These are phyloP conservation scores for Spinellus fusiger DNA, from an alignment of 192 early-diverging fungal species.

Conservation along the genomic window DNA sequence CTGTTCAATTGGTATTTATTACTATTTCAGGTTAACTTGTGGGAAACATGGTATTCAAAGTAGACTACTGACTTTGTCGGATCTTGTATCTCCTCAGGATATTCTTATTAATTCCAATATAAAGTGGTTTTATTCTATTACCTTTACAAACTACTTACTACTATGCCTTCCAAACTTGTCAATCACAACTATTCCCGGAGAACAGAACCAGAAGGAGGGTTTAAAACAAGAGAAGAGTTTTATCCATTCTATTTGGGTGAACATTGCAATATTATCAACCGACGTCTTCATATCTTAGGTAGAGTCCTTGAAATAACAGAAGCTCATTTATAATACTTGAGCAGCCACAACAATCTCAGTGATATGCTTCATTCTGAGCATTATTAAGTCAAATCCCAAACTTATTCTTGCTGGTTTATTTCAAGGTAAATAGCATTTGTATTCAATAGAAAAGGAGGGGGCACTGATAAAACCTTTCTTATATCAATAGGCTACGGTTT, in stretches of 20 bases:
- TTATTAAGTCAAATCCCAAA: background rate
- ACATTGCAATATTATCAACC: slow-evolving; percentile 44
- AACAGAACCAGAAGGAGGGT: slow-evolving; percentile 32
- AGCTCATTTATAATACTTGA: background rate
- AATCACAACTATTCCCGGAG: slow-evolving; percentile 42
- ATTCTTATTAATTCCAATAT: too few species aligned
- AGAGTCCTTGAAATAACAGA: slow-evolving; percentile 14
- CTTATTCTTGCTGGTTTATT: background rate
- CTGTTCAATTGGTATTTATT: background rate
- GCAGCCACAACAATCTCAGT: slow-evolving; percentile 34
- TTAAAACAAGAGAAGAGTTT: slow-evolving; percentile 51
- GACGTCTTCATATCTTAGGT: slow-evolving; percentile 52
- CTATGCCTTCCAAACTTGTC: slow-evolving; percentile 1
- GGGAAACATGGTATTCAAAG: background rate
- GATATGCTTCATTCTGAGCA: slow-evolving; percentile 12
- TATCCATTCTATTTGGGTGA: slow-evolving; percentile 68
- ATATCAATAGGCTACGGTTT: slow-evolving; percentile 44
- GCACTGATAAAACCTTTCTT: background rate
- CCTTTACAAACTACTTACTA: background rate
- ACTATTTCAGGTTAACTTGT: background rate
- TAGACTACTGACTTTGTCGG: background rate
- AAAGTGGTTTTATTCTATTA: background rate
- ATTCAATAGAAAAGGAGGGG: background rate
- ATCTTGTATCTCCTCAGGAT: too few species aligned
- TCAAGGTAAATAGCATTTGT: background rate